A percentile compares a stretch with the other conserved stretches of the same genome.
phyloP scores from a whole-genome alignment of 441 rosid species.

The Cnidoscolus chayamansa region DNA sequence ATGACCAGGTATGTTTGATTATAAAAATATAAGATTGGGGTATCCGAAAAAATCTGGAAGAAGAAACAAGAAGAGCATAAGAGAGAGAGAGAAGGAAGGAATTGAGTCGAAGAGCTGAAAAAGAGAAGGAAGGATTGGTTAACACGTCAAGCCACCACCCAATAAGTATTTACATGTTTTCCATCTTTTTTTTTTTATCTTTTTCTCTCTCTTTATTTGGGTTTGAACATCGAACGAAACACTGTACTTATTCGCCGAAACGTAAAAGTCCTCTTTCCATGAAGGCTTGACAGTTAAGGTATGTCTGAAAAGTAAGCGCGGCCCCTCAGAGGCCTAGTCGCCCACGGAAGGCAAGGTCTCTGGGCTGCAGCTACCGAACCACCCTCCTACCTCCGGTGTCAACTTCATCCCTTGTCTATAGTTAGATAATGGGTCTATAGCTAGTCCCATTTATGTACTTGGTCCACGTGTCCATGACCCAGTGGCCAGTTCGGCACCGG shows the following conservation, averaged over 20 bases:
- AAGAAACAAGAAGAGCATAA: conserved; percentile 15
- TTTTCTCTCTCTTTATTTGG: neutral
- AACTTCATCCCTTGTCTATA: neutral
- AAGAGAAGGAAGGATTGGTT: conserved; percentile 32
- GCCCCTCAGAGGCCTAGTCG: conserved; percentile 22
- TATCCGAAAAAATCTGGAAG: conserved; percentile 13
- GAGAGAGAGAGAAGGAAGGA: conserved; percentile 36
- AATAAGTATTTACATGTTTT: conserved; percentile 2
- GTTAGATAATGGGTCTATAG: no score
- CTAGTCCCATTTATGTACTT: no score
- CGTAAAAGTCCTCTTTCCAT: conserved; percentile 2
- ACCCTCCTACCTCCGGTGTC: neutral
- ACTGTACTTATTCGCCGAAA: conserved; percentile 12
- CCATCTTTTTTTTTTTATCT: neutral
- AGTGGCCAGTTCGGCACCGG: neutral
- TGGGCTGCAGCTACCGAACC: neutral
- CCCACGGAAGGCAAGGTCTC: conserved; percentile 30
- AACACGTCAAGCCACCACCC: conserved; percentile 50
- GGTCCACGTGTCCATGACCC: neutral
- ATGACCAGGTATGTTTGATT: neutral
- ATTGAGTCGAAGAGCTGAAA: conserved; percentile 31
- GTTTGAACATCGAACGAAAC: conserved; percentile 15
- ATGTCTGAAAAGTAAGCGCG: neutral
- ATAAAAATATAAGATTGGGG: conserved; percentile 8
- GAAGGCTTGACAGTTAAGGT: neutral